Base-by-base conservation (phyloP, 495 filamentous ascomycete genomes). In the Evernia prunastri region DNA sequence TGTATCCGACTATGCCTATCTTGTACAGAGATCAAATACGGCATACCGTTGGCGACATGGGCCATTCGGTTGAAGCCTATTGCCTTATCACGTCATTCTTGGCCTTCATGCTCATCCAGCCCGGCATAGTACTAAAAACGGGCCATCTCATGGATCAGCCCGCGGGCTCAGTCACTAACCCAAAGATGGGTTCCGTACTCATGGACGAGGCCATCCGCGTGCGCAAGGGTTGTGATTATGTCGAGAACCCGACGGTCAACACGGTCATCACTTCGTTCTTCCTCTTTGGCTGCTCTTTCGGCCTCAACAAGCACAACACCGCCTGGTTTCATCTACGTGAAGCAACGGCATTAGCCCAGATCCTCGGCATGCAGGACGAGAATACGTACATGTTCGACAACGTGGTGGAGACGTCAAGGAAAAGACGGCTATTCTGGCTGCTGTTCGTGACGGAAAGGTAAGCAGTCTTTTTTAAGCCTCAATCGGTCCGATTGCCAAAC, bases 1-100 rank as follows among this genome's bases (percentile, higher is more conserved):
- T 96, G 72, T 94, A 96, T 68, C 84, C 89, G 9, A 89, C 87
- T 25, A 89, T 92, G 79, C 91, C 92, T 0, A 87, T 96, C 45
- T 79, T 96, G 33, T 82, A 90, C 47, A 84, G 84, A 36, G 82
- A 86, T 42, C 79, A 82, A 57, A 73, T 94, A 12, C 86, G 87
- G 61, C 78, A 86, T 68, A 82, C 88, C 72, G 79, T 77, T 66
- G 74, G 83, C 75, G 78, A 69, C 63, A 84, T 83, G 75, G 86
- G 83, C 71, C 84, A 77, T 49, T 86, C 84, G n/a, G 73, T 84
- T 27, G 87, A 89, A 64, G 82, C 87, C 17, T 96, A 96, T 75
- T 91, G 89, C 56, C 83, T 95, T 43, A 72, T 96, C 43, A 84
- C 85, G 4, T 85, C 91, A 10, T 74, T 96, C 4, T 94, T 89